phyloP scores from a whole-genome alignment of 2,329 filamentous ascomycete genomes.

The Fusarium sp. region DNA sequence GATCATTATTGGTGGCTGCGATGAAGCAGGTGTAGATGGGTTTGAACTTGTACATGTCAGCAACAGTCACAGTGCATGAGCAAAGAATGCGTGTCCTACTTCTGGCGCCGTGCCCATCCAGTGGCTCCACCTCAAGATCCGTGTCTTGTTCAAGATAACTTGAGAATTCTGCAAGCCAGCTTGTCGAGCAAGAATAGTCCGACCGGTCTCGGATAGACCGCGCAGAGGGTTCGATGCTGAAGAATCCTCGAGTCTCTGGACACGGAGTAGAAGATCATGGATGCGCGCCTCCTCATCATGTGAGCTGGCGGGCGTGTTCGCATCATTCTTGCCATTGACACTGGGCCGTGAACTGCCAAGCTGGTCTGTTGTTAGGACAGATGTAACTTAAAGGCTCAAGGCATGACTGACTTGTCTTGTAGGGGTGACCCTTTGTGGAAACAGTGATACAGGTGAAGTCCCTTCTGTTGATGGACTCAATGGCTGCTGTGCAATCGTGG shows the following conservation, averaged over 20 bases:
- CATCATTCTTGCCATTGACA: background rate
- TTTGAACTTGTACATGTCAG: background rate
- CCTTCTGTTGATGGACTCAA: background rate
- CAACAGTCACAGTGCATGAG: background rate
- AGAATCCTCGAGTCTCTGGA: background rate
- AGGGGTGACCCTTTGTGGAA: background rate
- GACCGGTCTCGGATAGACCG: background rate
- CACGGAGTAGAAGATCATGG: background rate
- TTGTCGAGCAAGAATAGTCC: background rate
- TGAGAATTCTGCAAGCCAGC: slow-evolving; percentile 1
- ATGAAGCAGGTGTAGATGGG: background rate
- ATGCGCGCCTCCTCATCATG: background rate
- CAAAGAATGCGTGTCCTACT: background rate
- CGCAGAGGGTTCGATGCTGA: background rate
- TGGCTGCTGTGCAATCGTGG: background rate
- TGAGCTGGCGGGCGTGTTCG: background rate
- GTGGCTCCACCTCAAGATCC: slow-evolving; percentile 5
- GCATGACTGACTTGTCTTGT: background rate
- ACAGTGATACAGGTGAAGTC: background rate
- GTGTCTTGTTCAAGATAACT: slow-evolving; percentile 5
- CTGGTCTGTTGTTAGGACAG: background rate
- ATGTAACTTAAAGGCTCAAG: background rate
- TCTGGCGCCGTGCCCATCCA: slow-evolving; percentile 5
- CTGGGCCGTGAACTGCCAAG: background rate
- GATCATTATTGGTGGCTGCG: background rate